These are phyloP conservation scores for Microbotryum saponariae DNA, from an alignment of 1,284 basidiomycete genomes.

Conservation along the genomic window DNA sequence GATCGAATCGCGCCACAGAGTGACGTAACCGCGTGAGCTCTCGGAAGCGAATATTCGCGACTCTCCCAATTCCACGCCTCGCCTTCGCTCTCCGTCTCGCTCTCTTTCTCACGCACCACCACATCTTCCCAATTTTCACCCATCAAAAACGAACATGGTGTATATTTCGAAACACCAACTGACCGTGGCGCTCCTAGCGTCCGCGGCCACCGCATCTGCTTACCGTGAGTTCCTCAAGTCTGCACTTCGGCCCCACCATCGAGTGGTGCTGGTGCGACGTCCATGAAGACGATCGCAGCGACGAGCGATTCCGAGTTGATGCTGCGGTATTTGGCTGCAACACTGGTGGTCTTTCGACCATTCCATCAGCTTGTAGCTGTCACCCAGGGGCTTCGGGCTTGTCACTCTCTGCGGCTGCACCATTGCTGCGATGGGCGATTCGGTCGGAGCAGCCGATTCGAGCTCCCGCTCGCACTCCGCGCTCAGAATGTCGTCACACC, in stretches of 20 bases:
- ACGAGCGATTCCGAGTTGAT: neutral
- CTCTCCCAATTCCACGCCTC: neutral
- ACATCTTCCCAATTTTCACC: neutral
- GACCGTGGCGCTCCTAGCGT: neutral
- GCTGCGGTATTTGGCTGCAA: neutral
- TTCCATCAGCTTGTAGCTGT: neutral
- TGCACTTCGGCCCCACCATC: neutral
- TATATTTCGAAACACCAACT: neutral
- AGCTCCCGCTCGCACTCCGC: neutral
- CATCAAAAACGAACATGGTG: no score
- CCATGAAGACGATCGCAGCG: no score
- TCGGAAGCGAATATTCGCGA: neutral
- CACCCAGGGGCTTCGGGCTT: no score
- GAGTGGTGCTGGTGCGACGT: no score
- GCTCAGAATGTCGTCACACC: conserved; percentile 6
- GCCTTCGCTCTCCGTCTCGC: neutral
- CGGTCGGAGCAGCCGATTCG: neutral
- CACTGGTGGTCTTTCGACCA: neutral
- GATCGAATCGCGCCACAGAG: no score
- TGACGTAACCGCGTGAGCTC: no score
- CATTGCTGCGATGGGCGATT: neutral
- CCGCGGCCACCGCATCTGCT: neutral
- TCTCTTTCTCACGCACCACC: neutral
- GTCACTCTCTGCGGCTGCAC: no score
- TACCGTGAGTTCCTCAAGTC: neutral